These are phyloP conservation scores for Teratosphaeria viscida DNA, from an alignment of 2,329 filamentous ascomycete genomes.

Conservation along the genomic window DNA sequence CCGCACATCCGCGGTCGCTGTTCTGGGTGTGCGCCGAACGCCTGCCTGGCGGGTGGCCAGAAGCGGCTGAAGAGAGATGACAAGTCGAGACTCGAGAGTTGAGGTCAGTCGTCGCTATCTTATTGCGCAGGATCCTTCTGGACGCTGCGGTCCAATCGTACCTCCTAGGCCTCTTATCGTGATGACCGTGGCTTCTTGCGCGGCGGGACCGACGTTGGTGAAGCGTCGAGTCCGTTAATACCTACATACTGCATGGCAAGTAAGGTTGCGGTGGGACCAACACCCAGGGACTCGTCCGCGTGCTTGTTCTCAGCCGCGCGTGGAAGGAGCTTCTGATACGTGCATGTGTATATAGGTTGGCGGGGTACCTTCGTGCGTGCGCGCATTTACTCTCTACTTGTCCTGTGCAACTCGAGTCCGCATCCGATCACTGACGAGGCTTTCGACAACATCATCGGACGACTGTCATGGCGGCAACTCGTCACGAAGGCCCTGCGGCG, in stretches of 20 bases:
- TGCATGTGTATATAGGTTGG: not conserved
- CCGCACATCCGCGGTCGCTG: not conserved
- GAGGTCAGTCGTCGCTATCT: not conserved
- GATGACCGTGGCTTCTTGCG: not conserved
- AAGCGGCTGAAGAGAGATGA: not conserved
- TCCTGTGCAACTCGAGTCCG: not conserved
- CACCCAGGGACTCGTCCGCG: not conserved
- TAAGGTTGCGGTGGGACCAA: not conserved
- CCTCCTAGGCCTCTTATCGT: not conserved
- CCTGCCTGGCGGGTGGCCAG: not conserved
- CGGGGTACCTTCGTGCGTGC: not conserved
- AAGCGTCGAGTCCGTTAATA: not conserved
- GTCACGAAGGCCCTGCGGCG: not conserved
- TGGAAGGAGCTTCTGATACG: not conserved
- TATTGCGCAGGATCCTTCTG: not conserved
- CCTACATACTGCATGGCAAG: not conserved
- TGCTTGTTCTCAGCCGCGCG: not conserved
- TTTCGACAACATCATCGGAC: not conserved
- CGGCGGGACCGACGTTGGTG: not conserved
- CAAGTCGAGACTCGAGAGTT: not conserved
- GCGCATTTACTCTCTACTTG: not conserved
- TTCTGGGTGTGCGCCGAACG: not conserved
- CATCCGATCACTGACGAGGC: not conserved
- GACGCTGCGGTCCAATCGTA: not conserved
- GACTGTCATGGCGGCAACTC: not conserved